Evolutionary conservation across 306 rosid genomes (phyloP).

Genomic region (Corylus americana): DNA sequence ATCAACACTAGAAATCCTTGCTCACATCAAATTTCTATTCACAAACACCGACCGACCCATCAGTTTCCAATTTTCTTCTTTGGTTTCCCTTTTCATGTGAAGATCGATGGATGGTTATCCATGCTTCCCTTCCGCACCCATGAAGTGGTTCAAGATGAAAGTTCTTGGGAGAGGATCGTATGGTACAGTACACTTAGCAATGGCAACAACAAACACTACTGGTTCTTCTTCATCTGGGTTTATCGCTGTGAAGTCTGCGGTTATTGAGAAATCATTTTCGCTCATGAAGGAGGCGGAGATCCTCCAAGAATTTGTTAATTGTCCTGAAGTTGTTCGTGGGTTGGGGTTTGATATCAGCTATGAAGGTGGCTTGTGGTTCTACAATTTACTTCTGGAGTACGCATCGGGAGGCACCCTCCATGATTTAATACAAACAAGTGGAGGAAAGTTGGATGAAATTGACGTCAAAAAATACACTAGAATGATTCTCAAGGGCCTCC

Average conservation of each 20-base stretch:
- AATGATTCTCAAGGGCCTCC: neutral
- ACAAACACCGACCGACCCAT: too few species aligned
- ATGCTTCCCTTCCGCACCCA: too few species aligned
- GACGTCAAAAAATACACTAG: neutral
- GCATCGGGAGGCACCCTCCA: neutral
- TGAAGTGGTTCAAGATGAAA: too few species aligned
- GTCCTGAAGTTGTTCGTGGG: neutral
- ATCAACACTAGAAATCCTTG: too few species aligned
- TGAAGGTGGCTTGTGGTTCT: neutral
- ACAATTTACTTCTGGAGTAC: neutral
- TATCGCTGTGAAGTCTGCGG: neutral
- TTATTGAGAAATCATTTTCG: neutral
- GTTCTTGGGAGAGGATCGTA: too few species aligned
- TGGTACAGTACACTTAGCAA: too few species aligned
- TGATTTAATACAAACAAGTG: neutral
- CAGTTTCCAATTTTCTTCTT: too few species aligned
- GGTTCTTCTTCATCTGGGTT: neutral
- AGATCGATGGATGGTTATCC: too few species aligned
- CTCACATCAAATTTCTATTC: too few species aligned
- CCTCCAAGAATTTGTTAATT: neutral
- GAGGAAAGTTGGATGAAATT: neutral
- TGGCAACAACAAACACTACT: too few species aligned
- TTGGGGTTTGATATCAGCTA: neutral
- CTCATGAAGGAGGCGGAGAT: neutral
- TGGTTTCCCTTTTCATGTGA: too few species aligned